A percentile compares a stretch with the other conserved stretches of the same genome.
These are phyloP conservation scores for Xylogone sp. DNA, from an alignment of 2,329 filamentous ascomycete genomes.

Conservation along the genomic window DNA sequence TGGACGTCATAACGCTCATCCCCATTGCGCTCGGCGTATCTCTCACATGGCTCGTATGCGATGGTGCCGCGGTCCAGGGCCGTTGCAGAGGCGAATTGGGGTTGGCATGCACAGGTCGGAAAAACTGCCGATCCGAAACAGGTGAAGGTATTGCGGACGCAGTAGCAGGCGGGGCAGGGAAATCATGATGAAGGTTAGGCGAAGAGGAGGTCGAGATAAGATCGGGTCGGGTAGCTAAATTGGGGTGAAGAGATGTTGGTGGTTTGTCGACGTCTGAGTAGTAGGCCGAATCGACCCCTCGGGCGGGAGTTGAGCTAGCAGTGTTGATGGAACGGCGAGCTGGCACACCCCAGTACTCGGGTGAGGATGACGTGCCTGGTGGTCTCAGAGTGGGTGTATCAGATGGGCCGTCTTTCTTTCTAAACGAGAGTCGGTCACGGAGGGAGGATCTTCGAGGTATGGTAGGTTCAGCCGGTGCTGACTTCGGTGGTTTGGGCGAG, in stretches of 20 bases:
- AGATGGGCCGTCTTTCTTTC: conserved; percentile 17
- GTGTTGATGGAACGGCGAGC: conserved; percentile 10
- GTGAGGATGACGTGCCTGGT: conserved; percentile 1
- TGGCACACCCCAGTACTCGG: conserved; percentile 9
- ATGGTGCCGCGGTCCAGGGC: conserved; percentile 28
- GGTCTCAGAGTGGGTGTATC: conserved; percentile 10
- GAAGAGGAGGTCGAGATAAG: background rate
- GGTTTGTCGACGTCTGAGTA: conserved; percentile 27
- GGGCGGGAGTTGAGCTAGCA: conserved; percentile 20
- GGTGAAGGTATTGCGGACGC: conserved; percentile 27
- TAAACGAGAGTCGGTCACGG: conserved; percentile 25
- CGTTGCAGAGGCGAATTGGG: conserved; percentile 59
- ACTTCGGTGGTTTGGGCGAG: conserved; percentile 11
- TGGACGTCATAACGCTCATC: conserved; percentile 54
- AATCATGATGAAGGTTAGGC: conserved; percentile 11
- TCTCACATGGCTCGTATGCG: conserved; percentile 14
- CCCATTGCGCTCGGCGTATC: conserved; percentile 27
- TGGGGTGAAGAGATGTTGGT: conserved; percentile 1
- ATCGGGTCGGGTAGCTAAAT: background rate
- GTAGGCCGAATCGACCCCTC: conserved; percentile 28
- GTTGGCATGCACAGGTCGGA: conserved; percentile 58
- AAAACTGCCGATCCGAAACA: conserved; percentile 52
- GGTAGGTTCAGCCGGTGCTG: conserved; percentile 15
- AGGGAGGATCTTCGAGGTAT: conserved; percentile 18
- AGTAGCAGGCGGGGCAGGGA: conserved; percentile 9